Base-by-base conservation (phyloP, 2,329 filamentous ascomycete species). In the Stenocarpella maydis region DNA sequence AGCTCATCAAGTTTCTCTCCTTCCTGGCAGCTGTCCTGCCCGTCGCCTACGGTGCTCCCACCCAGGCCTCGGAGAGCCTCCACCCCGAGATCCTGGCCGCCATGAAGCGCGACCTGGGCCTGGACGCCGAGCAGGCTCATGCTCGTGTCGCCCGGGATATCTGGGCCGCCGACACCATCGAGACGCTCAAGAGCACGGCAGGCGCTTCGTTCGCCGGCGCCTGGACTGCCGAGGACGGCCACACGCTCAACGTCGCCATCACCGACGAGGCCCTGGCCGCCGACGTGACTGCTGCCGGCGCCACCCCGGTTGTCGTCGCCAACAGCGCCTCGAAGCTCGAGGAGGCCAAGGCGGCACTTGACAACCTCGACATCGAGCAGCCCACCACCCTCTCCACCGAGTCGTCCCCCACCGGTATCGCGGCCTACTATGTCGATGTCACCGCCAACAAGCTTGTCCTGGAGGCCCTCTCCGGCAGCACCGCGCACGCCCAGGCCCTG, bases 381-480 rank as follows among this genome's bases (percentile, higher is more conserved):
- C 41, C 26, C 41, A 63, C 3, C 26, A 34, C 58, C 41, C 58
- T 34, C n/a, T n/a, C 10, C 19, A 4, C 41, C 2, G 54, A 58
- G n/a, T n/a, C 41, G 24, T 43, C 19, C n/a, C 28, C n/a, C 14
- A 6, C 58, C 1, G 43, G 43, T 43, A 63, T 63, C 58, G 58
- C 58, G 3, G 1, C 58, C 1, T 63, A 63, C 43, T 63, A 49
- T n/a, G 58, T 63, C 43, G 58, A 63, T n/a, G 58, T 63, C 15
- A 24, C 58, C 58, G 58, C 58, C 58, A 63, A 63, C 58, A 63
- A 63, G 58, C 58, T 63, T 28, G n/a, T 63, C 43, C 19, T 63
- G 1, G 58, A 63, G 58, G 41, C 58, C 5, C 58, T 63, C 14
- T 19, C 58, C 28, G 58, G 19, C 43, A 63, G 58, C 43, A 63